Evolutionary conservation across 257 asterid species (phyloP).

Genomic region (Coffea eugenioides): DNA sequence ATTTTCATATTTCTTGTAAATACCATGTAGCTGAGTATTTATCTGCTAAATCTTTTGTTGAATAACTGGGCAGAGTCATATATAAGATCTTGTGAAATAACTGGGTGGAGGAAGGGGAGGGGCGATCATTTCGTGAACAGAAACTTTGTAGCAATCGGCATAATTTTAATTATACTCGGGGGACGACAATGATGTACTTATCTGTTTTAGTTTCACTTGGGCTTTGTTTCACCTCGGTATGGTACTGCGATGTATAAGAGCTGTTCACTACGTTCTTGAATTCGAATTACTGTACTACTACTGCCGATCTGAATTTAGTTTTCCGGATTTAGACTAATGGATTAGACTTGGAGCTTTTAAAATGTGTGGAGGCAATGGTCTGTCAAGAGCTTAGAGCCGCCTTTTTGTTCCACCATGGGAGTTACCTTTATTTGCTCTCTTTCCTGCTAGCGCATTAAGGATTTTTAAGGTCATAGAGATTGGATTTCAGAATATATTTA

Average conservation of each 20-base stretch:
- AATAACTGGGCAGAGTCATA: background rate
- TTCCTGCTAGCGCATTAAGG: background rate
- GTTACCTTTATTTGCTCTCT: background rate
- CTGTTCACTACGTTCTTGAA: too few relatives aligned
- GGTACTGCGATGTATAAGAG: background rate
- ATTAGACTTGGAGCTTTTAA: background rate
- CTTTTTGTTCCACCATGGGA: background rate
- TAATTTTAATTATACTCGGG: background rate
- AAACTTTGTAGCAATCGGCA: background rate
- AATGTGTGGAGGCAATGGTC: background rate
- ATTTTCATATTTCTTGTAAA: background rate
- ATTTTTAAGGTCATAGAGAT: background rate
- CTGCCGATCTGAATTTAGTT: background rate
- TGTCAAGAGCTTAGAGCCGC: too few relatives aligned
- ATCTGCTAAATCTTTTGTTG: background rate
- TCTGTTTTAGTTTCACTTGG: background rate
- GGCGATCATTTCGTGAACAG: background rate
- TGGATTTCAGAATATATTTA: too few relatives aligned
- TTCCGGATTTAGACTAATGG: background rate
- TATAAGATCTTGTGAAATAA: background rate
- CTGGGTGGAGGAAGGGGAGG: too few relatives aligned
- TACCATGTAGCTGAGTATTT: background rate
- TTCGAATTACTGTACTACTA: background rate
- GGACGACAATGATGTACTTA: background rate
- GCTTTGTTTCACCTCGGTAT: background rate